Evolutionary conservation across 1,284 basidiomycete species (phyloP).

Genomic region (Irpex lacteus): DNA sequence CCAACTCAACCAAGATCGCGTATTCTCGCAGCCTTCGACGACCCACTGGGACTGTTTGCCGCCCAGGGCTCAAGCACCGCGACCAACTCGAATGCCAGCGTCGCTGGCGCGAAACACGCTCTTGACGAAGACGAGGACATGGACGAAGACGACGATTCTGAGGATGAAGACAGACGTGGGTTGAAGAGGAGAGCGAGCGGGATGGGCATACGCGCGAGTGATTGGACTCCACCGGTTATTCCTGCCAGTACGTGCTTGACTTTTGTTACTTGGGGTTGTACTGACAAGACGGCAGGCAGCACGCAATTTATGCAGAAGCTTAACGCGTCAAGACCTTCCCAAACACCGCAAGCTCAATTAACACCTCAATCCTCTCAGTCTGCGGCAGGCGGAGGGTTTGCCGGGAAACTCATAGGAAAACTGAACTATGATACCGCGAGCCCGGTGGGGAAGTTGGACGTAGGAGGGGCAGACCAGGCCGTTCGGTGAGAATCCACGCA

Average conservation of each 20-base stretch:
- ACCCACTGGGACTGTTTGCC: no score
- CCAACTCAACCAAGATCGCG: no score
- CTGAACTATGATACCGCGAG: slow-evolving; percentile 12
- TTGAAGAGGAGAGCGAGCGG: background rate
- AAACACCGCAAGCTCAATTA: background rate
- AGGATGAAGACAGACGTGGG: background rate
- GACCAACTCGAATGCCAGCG: no score
- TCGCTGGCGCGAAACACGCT: slow-evolving; percentile 3
- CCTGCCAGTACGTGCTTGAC: background rate
- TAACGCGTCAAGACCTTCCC: background rate
- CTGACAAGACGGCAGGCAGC: background rate
- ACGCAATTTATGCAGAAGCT: background rate
- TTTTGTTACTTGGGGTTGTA: background rate
- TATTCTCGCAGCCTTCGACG: no score
- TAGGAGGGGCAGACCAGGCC: slow-evolving; percentile 23
- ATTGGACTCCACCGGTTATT: background rate
- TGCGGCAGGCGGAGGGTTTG: background rate
- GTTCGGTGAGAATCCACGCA: slow-evolving; percentile 10
- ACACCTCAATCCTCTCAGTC: background rate
- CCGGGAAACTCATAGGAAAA: background rate
- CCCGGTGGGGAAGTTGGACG: slow-evolving; percentile 18
- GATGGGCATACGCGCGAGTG: background rate
- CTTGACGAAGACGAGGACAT: background rate
- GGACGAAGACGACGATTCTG: background rate
- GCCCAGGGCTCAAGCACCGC: no score